Evolutionary conservation across 768 basidiomycete genomes (phyloP), one percentile per base, ranked within the genome.

Genomic region (Epithele typhae): DNA sequence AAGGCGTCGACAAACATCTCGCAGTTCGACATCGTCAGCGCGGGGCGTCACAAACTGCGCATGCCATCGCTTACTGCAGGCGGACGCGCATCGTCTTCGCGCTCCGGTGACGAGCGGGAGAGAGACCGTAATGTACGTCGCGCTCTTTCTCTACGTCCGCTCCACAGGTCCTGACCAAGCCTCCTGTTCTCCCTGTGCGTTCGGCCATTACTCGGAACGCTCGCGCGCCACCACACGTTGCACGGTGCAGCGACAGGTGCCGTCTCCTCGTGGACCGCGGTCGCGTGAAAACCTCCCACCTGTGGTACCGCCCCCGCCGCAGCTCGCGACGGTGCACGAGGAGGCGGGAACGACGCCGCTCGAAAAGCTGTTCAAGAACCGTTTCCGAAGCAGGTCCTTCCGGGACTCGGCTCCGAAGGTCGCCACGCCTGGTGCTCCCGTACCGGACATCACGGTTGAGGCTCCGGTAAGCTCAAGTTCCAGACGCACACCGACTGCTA

Each of bases 1-100:
- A 47, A 54, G 33, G 54, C 60, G 40, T 62, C 61, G 46, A 62
- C 61, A 21, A 51, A 35, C 32, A 58, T 62, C 25, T 59, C 59
- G 14, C 49, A 62, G 44, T 58, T 58, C 40, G 57, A 58, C 32
- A 45, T 62, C 25, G 46, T 62, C 25, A 47, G 46, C 30, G 45
- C 52, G n/a, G n/a, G n/a, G n/a, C n/a, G n/a, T n/a, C n/a, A n/a
- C 30, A 15, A 15, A 32, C 30, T 15, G 30, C 30, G 30, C 30
- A 9, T 15, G 15, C 35, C 35, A 36, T n/a, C 15, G 35, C 18
- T 6, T 6, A 36, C n/a, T n/a, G 35, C 35, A 19, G 35, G 35
- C 18, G 35, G 9, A 6, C 12, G 35, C 35, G 17, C 35, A 36
- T 17, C 9, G n/a, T n/a, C n/a, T n/a, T n/a, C n/a, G n/a, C n/a